Evolutionary conservation across 2,329 filamentous ascomycete species (phyloP).

Genomic region (Mycosphaerella arachidis): DNA sequence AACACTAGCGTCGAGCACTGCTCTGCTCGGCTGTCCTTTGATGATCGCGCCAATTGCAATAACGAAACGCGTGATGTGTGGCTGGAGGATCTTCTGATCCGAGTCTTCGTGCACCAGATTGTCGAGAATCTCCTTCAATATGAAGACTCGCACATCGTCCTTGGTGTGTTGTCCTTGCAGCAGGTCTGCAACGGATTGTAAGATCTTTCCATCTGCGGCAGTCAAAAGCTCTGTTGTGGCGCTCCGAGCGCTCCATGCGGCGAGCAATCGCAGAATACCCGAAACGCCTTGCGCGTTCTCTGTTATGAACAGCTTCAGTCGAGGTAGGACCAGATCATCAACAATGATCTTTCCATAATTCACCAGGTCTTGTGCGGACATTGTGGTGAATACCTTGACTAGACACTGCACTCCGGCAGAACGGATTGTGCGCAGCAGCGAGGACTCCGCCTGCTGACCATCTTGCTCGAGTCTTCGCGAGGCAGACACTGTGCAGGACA

Average conservation of each 20-base stretch:
- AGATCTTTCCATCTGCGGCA: constrained; percentile 53
- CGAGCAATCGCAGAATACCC: constrained; percentile 72
- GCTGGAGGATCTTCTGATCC: constrained; percentile 57
- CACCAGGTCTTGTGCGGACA: constrained; percentile 65
- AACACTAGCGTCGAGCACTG: constrained; percentile 74
- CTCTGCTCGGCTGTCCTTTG: constrained; percentile 60
- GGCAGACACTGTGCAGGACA: constrained; percentile 65
- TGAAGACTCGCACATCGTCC: constrained; percentile 79
- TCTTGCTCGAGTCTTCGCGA: constrained; percentile 28
- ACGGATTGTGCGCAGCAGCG: constrained; percentile 62
- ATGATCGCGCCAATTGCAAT: constrained; percentile 48
- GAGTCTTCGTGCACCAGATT: constrained; percentile 59
- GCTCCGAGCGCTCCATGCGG: constrained; percentile 69
- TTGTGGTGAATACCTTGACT: constrained; percentile 70
- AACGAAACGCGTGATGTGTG: constrained; percentile 65
- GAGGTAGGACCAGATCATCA: constrained; percentile 68
- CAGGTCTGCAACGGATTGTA: constrained; percentile 68
- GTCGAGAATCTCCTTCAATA: constrained; percentile 67
- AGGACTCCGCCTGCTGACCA: constrained; percentile 38
- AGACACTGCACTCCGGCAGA: constrained; percentile 78
- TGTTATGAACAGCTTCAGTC: constrained; percentile 69
- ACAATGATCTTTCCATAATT: constrained; percentile 68
- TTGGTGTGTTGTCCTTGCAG: constrained; percentile 70
- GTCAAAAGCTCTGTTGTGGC: constrained; percentile 67
- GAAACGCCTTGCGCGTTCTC: constrained; percentile 91